Base-by-base conservation (phyloP, 169 alveolate genomes). In the Plasmodium inui region DNA sequence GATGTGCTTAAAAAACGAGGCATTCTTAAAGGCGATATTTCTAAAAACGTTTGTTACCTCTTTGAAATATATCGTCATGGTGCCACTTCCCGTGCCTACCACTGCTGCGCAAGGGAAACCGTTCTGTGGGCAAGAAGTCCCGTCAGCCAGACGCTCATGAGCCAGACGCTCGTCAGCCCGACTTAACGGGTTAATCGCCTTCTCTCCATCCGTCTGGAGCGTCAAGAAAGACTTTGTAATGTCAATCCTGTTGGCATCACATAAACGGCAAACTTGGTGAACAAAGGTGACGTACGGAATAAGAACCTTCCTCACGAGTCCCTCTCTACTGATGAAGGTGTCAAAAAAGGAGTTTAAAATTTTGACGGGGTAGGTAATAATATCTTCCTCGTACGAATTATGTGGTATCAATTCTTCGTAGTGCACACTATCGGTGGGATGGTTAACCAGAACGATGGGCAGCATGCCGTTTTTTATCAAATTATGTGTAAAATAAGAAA, bases 1-100 rank as follows among this genome's bases (percentile, higher is more conserved):
- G 12, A 91, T 72, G 12, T 80, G 34, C 78, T 91, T 91, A 82
- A 91, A 91, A 17, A 91, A 34, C 2, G 46, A 17, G 28, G 95
- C 39, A 30, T 91, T 91, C 41, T 91, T 80, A 91, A 91, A 91
- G 0, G 95, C 95, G n/a, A 91, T n/a, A 82, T 82, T 91, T 91
- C 81, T 91, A 46, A 91, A 91, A 34, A 91, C 57, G 26, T 91
- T 71, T 32, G 55, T 82, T 10, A 57, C 70, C n/a, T 91, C 95
- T 82, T 80, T 73, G 57, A 91, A 91, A 72, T 91, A 91, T 46
- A 72, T 26, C 6, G 88, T 91, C 83, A 82, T 67, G 28, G 57
- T 61, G 57, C 83, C 84, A 53, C 53, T 71, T 72, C 1, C 22
- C 9, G 28, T 32, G 37, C 19, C 6, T 22, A 79, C 50, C 55